Base-by-base conservation (phyloP, 163 green algal genomes). In the Scenedesmus sp. region DNA sequence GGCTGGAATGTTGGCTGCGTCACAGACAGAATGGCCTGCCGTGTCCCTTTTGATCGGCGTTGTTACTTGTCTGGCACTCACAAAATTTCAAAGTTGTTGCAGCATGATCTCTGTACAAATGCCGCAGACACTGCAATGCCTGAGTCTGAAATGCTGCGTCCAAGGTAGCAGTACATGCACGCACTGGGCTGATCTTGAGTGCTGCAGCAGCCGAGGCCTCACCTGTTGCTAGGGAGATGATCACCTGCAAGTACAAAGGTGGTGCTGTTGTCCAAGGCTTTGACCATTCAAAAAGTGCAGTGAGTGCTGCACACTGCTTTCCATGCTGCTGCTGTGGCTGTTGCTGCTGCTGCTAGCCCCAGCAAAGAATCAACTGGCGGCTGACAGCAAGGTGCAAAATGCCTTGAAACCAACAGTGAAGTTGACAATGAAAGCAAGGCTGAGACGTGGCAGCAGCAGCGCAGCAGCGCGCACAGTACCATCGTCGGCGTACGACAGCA, bases 151-250 rank as follows among this genome's bases (percentile, higher is more conserved):
- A 7, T 9, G 5, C 65, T 40, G 65, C 30, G 65, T 76, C 65
- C 65, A 76, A 76, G 65, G 65, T 76, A 76, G 65, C 65, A 37
- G 30, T 18, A 40, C 16, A 40, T 40, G 30, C 30, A 35, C 30
- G 15, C 30, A 16, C 1, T 3, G 40, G 30, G 78, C 35, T 33
- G 78, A 35, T 49, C n/a, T 84, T 37, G 24, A 53, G n/a, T 40
- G n/a, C 24, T 53, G 81, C 81, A 51, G 81, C 56, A 53, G 81
- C 51, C 40, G 12, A 5, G 35, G 30, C 3, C 85, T 22, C 49
- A 91, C 86, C 73, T 86, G 86, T 91, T 53, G 73, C 86, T 30
- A 91, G 37, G 2, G 86, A 91, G 3, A 91, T 86, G 73, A 91
- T 91, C 35, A 91, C 76, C 86, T 91, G 86, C 73, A 85, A 16